Evolutionary conservation across 208 protist genomes (phyloP), one percentile per base, ranked within the genome.

Genomic region (Endotrypanum monterogeii): DNA sequence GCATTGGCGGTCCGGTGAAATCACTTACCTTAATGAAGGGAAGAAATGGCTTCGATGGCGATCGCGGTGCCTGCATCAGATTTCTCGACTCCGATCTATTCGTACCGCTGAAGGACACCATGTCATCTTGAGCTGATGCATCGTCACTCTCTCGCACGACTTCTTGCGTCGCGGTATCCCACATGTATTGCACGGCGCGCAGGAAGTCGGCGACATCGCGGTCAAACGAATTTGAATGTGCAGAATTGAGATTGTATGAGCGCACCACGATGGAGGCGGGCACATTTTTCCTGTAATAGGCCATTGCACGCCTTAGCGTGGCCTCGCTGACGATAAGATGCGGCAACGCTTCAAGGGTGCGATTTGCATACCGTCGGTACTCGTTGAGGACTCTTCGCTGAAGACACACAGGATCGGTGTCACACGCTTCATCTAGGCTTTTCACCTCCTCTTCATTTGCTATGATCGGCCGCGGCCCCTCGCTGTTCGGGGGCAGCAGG

Each of bases 261-360:
- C 87, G 83, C 8, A 91, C 67, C 52, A 91, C 77, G 11, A 62
- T 67, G 55, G 80, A 67, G 41, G 66, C 35, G 50, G 63, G 52
- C 25, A 88, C 72, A 6, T 76, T 62, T 6, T 52, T n/a, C 51
- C 76, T 57, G 67, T 86, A 81, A 50, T 68, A 79, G 11, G 35
- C 39, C 58, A 75, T 52, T 32, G 86, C 86, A 32, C 16, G 52
- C 18, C 30, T 20, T 3, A 91, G 65, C 7, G 76, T 82, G 0
- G 65, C 30, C 20, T 76, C 69, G 1, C 50, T 51, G 3, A 88
- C 83, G n/a, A 83, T 62, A 46, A 88, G 72, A 73, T 78, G 78
- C 25, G 78, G 72, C 58, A 81, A 79, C n/a, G 55, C 66, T 1
- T 41, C 9, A 16, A 86, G 71, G 28, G 81, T 83, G 12, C 61